Percentiles rank a stretch among this genome's conserved stretches.
phyloP scores from a whole-genome alignment of 108 stramenopile genomes.

The Aureococcus anophagefferens region DNA sequence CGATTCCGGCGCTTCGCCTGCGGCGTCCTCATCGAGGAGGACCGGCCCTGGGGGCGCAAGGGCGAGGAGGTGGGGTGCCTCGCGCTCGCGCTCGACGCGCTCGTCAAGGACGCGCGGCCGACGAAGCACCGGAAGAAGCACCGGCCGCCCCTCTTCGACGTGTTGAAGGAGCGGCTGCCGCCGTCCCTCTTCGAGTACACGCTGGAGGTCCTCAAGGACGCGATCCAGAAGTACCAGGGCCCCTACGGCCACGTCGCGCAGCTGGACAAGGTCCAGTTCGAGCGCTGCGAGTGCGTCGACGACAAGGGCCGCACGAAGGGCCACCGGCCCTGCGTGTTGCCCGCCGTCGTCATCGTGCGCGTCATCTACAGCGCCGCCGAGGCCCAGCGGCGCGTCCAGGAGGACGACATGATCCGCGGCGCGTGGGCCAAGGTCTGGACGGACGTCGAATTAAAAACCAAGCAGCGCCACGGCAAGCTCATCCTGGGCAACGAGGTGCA shows the following conservation, averaged over 20 bases:
- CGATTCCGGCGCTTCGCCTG: not conserved
- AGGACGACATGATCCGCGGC: not conserved
- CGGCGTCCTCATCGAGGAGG: not conserved
- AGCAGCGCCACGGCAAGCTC: slow-evolving; percentile 1
- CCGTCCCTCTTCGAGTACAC: slow-evolving; percentile 18
- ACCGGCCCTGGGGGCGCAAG: slow-evolving; percentile 23
- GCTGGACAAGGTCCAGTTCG: slow-evolving; percentile 16
- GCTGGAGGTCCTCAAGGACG: slow-evolving; percentile 24
- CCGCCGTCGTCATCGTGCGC: slow-evolving; percentile 10
- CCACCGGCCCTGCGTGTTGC: slow-evolving; percentile 11
- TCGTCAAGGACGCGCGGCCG: slow-evolving; percentile 13
- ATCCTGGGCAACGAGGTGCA: not conserved
- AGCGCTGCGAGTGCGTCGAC: slow-evolving; percentile 24
- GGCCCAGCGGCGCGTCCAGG: slow-evolving; percentile 7
- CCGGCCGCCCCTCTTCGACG: slow-evolving; percentile 13
- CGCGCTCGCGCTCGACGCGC: slow-evolving; percentile 5
- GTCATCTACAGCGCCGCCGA: slow-evolving; percentile 19
- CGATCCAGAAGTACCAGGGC: slow-evolving; percentile 15
- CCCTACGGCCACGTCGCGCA: slow-evolving; percentile 21
- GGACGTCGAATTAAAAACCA: not conserved
- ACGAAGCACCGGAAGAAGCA: not conserved
- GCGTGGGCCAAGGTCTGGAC: not conserved
- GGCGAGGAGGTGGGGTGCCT: slow-evolving; percentile 12
- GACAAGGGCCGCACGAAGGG: not conserved
- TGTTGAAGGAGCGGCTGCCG: slow-evolving; percentile 10